phyloP scores from a whole-genome alignment of 2,329 filamentous ascomycete genomes.

The Xylaria polymorpha region DNA sequence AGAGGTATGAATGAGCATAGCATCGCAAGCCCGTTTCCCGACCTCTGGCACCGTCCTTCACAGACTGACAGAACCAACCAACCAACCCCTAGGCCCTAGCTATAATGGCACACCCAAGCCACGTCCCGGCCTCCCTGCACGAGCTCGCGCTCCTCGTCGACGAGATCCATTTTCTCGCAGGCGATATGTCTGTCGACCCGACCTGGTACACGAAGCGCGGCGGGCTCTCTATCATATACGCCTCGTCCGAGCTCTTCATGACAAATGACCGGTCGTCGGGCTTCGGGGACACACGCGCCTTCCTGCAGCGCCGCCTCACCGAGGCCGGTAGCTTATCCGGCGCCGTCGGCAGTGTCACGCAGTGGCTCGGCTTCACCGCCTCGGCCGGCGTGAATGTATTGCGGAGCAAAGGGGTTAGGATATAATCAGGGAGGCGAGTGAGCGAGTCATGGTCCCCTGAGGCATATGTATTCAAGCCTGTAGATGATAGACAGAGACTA shows the following conservation, averaged over 20 bases:
- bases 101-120: conserved; percentile 86
- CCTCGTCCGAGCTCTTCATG: conserved; percentile 90
- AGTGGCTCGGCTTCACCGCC: conserved; percentile 87
- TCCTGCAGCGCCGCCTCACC: conserved; percentile 79
- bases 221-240: conserved; percentile 68
- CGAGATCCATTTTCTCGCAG: conserved; percentile 90
- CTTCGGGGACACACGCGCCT: conserved; percentile 82
- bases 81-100: conserved; percentile 75
- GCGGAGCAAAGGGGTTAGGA: conserved; percentile 85
- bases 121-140: conserved; percentile 78
- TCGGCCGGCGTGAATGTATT: conserved; percentile 82
- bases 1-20: conserved; percentile 69
- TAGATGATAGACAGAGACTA: not conserved
- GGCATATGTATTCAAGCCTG: not conserved
- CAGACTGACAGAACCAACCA: conserved; percentile 3
- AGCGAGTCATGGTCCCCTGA: not conserved
- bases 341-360: conserved; percentile 70
- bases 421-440: conserved; percentile 59
- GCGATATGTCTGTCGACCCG: conserved; percentile 82
- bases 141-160: conserved; percentile 88
- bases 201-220: conserved; percentile 83
- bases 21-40: not conserved
- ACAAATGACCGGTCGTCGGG: conserved; percentile 82
- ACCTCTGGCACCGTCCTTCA: not conserved
- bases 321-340: conserved; percentile 74